These are phyloP conservation scores for Coprinopsis cinerea DNA, from an alignment of 768 basidiomycete species.

Conservation along the genomic window DNA sequence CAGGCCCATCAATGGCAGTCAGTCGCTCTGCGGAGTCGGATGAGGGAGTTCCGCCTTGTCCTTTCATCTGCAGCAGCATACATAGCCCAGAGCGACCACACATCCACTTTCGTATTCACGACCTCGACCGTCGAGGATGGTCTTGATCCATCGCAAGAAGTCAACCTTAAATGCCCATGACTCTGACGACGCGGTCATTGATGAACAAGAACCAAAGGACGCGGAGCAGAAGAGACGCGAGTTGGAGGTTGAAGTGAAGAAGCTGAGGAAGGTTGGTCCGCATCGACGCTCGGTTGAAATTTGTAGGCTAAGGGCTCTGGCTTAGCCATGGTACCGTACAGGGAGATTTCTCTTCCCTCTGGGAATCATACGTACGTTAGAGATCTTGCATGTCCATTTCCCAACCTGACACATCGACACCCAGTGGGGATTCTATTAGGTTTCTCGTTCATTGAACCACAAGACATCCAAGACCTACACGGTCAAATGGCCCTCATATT, in stretches of 20 bases:
- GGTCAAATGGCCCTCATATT: constrained; percentile 59
- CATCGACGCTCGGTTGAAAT: too few relatives aligned
- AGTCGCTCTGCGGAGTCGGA: too few relatives aligned
- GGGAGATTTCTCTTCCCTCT: constrained; percentile 66
- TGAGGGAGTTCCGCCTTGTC: too few relatives aligned
- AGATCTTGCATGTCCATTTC: not conserved
- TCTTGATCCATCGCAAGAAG: not conserved
- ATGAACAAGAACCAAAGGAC: not conserved
- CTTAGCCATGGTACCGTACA: constrained; percentile 23
- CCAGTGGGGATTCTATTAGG: constrained; percentile 64
- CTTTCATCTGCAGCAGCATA: not conserved
- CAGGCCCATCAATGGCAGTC: too few relatives aligned
- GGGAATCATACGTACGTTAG: constrained; percentile 50
- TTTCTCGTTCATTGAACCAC: constrained; percentile 59
- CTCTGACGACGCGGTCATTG: not conserved
- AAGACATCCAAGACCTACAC: constrained; percentile 64
- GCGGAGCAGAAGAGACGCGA: not conserved
- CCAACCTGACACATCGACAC: not conserved
- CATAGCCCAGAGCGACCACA: too few relatives aligned
- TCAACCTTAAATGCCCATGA: not conserved
- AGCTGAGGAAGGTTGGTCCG: too few relatives aligned
- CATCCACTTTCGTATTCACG: too few relatives aligned
- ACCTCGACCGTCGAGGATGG: not conserved
- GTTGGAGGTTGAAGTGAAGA: not conserved
- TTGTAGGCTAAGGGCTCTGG: too few relatives aligned